Percentiles rank a stretch among this genome's conserved stretches.
Conservation (phyloP, 2,329 filamentous ascomycete species). For the Alternaria triticimaculans region DNA sequence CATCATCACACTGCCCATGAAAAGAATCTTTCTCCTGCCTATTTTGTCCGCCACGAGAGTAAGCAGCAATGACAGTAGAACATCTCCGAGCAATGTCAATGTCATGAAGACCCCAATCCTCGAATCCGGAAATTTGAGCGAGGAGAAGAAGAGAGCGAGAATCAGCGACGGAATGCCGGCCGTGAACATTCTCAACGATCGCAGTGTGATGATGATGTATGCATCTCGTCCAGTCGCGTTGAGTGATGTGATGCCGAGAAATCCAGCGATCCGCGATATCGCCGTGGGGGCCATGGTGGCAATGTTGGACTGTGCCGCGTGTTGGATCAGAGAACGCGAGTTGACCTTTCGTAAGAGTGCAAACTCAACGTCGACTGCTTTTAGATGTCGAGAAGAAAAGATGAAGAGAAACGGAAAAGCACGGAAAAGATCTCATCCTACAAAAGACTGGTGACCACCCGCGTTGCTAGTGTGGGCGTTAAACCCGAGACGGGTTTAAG, state of each 20-base stretch:
- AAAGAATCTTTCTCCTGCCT: constrained; percentile 44
- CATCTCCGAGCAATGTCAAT: constrained; percentile 50
- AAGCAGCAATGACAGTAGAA: constrained; percentile 44
- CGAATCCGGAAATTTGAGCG: constrained; percentile 43
- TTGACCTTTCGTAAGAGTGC: neutral
- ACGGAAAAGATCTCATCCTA: constrained; percentile 6
- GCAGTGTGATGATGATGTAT: constrained; percentile 53
- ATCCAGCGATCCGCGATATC: constrained; percentile 30
- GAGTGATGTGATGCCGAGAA: constrained; percentile 43
- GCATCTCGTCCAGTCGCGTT: constrained; percentile 45
- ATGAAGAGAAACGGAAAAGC: constrained; percentile 14
- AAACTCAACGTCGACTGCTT: neutral
- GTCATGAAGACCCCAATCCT: constrained; percentile 52
- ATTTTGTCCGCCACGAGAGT: constrained; percentile 49
- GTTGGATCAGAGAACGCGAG: neutral
- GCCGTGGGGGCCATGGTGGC: constrained; percentile 25
- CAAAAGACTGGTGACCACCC: constrained; percentile 10
- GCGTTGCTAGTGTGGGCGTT: constrained; percentile 15
- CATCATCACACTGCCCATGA: constrained; percentile 48
- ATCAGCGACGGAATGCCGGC: constrained; percentile 48
- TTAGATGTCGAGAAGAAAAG: constrained; percentile 8
- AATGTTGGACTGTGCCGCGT: neutral
- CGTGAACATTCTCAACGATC: constrained; percentile 44
- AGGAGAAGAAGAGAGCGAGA: constrained; percentile 48
- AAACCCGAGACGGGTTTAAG: constrained; percentile 21